Conservation (phyloP, 2,329 filamentous ascomycete species). For the Huntiella savannae region DNA sequence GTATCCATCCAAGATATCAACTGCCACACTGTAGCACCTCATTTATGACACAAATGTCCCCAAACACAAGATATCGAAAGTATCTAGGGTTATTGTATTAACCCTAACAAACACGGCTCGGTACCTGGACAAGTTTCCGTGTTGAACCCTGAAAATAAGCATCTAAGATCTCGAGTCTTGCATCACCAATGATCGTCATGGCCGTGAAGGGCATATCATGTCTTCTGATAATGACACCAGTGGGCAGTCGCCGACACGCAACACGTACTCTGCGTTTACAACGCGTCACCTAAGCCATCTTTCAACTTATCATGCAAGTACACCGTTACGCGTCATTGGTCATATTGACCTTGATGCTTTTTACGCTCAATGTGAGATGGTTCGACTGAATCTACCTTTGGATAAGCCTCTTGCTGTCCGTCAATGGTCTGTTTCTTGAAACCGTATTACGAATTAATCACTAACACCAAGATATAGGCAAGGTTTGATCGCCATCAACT, state of each 20-base stretch:
- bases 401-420: constrained; percentile 77
- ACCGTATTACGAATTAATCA: neutral
- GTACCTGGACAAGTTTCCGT: no score
- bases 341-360: constrained; percentile 96
- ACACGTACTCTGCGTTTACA: constrained; percentile 51
- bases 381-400: constrained; percentile 55
- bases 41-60: no score
- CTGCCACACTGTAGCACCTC: no score
- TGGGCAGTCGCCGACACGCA: neutral
- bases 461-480: constrained; percentile 34
- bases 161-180: no score
- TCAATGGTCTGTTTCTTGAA: constrained; percentile 47
- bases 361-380: constrained; percentile 91
- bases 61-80: no score
- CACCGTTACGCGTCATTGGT: constrained; percentile 68
- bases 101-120: no score
- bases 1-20: no score
- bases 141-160: no score
- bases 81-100: no score
- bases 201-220: neutral
- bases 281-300: constrained; percentile 67
- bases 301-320: constrained; percentile 47
- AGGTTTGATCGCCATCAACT: constrained; percentile 89
- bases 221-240: neutral
- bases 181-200: no score